Base-by-base conservation (phyloP, 441 rosid genomes). In the Corymbia calophylla region DNA sequence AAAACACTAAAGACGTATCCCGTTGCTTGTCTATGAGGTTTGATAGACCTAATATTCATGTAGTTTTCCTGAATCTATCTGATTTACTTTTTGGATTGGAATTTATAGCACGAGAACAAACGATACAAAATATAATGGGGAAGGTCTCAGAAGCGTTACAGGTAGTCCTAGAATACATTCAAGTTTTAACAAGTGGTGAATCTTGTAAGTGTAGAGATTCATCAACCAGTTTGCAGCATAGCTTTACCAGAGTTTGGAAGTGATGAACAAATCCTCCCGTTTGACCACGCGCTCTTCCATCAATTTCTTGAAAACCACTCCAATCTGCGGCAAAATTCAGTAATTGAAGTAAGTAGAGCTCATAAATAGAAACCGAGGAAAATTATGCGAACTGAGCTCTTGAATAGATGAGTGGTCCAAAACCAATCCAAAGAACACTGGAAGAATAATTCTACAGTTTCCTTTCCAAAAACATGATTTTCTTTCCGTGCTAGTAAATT, bases 221-320 rank as follows among this genome's bases (percentile, higher is more conserved):
- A 47, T 27, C 84, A 86, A 77, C 82, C 62, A 47, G 27, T 51
- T 29, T 53, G 11, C 44, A 23, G 23, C 12, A 35, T 16, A 73
- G n/a, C 39, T 13, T 51, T 88, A 87, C 86, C 77, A 58, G 29
- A 58, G 64, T 21, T 90, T 90, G 64, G 91, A 90, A 47, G 89
- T 70, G 82, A 89, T 53, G 51, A 39, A 91, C 23, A 87, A 49
- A 35, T 87, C 86, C 66, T 70, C 85, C 48, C 89, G 88, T 81
- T 77, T 73, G 32, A 90, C 87, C 31, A 90, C 91, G 53, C 91
- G 87, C 27, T 90, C 89, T 12, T 90, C 91, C 31, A 82, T 62
- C n/a, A 90, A 39, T 5, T 90, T 87, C 87, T 87, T 87, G 87
- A 90, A 68, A 16, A 85, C 91, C 21, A 47, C 84, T 39, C 91